These are phyloP conservation scores for Pezicula radicicola DNA, from an alignment of 2,329 filamentous ascomycete species.

Conservation along the genomic window DNA sequence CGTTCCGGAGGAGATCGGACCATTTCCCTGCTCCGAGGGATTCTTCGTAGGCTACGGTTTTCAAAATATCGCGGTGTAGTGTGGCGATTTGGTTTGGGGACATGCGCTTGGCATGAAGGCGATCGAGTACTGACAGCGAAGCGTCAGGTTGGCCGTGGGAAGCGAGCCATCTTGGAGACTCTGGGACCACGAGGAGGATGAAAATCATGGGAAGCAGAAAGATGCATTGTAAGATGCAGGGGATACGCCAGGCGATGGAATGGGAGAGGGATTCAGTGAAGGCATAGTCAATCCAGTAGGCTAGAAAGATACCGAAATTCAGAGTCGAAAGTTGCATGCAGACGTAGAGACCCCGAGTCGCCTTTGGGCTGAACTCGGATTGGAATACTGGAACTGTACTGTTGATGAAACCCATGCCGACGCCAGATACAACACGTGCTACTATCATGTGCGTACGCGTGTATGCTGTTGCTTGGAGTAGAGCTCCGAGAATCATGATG, in stretches of 20 bases:
- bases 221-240: constrained; percentile 53
- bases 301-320: constrained; percentile 54
- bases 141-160: constrained; percentile 36
- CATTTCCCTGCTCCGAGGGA: constrained; percentile 30
- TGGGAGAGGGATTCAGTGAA: constrained; percentile 46
- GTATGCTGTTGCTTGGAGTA: constrained; percentile 35
- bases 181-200: constrained; percentile 48
- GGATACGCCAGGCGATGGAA: constrained; percentile 55
- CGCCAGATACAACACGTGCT: constrained; percentile 42
- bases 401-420: constrained; percentile 43
- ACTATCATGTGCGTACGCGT: constrained; percentile 50
- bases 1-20: constrained; percentile 18
- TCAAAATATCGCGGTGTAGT: constrained; percentile 30
- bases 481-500: constrained; percentile 55
- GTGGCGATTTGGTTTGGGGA: constrained; percentile 19
- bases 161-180: constrained; percentile 44
- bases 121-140: constrained; percentile 40
- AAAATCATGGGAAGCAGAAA: constrained; percentile 56
- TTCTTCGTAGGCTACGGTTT: constrained; percentile 29
- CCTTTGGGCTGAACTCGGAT: constrained; percentile 39
- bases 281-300: constrained; percentile 59
- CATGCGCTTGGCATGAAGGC: constrained; percentile 40
- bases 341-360: constrained; percentile 35
- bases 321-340: constrained; percentile 45
- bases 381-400: constrained; percentile 54